Evolutionary conservation across 2,329 filamentous ascomycete species (phyloP).

Genomic region (Cladosporium phlei): DNA sequence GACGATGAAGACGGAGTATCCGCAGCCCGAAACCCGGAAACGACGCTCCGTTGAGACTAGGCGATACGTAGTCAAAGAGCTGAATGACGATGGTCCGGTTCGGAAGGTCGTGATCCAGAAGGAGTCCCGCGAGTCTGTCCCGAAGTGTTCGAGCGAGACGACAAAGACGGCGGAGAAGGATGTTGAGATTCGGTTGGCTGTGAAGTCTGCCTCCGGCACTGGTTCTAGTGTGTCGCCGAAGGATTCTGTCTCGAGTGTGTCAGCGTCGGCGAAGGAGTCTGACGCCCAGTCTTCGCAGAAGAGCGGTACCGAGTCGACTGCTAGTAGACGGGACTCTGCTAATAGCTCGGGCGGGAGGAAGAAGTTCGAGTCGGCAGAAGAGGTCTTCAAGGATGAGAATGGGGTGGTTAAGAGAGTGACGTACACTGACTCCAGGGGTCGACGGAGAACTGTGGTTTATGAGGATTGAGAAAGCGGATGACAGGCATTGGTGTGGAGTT

Average conservation of each 20-base stretch:
- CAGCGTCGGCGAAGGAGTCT: neutral
- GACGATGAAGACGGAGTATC: slow-evolving; percentile 10
- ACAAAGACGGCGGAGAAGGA: neutral
- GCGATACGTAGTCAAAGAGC: neutral
- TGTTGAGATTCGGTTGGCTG: neutral
- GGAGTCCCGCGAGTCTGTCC: neutral
- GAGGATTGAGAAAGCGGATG: neutral
- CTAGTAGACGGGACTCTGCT: neutral
- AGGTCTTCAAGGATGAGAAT: neutral
- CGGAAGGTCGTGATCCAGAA: neutral
- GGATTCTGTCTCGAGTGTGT: no score
- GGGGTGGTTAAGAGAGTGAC: slow-evolving; percentile 2
- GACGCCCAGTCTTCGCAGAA: neutral
- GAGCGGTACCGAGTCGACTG: neutral
- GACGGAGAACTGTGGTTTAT: slow-evolving; percentile 9
- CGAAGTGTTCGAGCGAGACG: neutral
- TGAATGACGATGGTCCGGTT: neutral
- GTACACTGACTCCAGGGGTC: slow-evolving; percentile 3
- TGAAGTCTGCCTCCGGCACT: no score
- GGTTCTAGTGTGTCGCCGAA: no score
- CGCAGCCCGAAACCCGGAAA: neutral
- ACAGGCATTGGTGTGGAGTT: no score
- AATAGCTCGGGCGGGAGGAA: neutral
- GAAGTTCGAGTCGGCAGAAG: neutral
- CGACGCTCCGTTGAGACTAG: neutral